phyloP scores from a whole-genome alignment of 768 basidiomycete genomes.

The Wakefieldia striispora region DNA sequence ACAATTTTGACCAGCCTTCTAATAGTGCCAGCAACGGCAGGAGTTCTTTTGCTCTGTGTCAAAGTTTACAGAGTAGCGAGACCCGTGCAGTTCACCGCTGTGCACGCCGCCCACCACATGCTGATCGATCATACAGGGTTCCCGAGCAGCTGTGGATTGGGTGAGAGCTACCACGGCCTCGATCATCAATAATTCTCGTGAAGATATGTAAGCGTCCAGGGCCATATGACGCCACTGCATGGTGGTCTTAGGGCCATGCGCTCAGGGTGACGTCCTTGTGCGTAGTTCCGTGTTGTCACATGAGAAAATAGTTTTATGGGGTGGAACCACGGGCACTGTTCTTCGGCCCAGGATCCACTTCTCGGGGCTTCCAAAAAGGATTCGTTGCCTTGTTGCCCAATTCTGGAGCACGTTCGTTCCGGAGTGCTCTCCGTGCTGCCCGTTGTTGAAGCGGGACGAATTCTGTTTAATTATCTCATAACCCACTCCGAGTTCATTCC shows the following conservation, averaged over 20 bases:
- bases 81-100: too few species aligned
- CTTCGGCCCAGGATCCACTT: background rate
- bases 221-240: slow-evolving; percentile 24
- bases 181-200: slow-evolving; percentile 10
- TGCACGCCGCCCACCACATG: background rate
- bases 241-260: slow-evolving; percentile 10
- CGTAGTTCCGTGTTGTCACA: slow-evolving; percentile 15
- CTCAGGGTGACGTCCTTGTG: slow-evolving; percentile 24
- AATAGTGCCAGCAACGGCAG: too few species aligned
- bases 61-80: too few species aligned
- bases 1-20: background rate
- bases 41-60: too few species aligned
- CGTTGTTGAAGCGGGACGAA: background rate
- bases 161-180: slow-evolving; percentile 21
- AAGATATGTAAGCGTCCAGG: slow-evolving; percentile 7
- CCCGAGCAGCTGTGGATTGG: slow-evolving; percentile 14
- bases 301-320: slow-evolving; percentile 15
- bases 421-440: slow-evolving; percentile 7
- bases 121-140: background rate
- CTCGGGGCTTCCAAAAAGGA: background rate
- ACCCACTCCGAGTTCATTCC: slow-evolving; percentile 1
- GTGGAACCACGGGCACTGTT: background rate
- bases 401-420: slow-evolving; percentile 1
- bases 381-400: background rate
- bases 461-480: slow-evolving; percentile 11